Evolutionary conservation across 768 basidiomycete genomes (phyloP), one percentile per base, ranked within the genome.

Genomic region (Naematelia aurantialba): DNA sequence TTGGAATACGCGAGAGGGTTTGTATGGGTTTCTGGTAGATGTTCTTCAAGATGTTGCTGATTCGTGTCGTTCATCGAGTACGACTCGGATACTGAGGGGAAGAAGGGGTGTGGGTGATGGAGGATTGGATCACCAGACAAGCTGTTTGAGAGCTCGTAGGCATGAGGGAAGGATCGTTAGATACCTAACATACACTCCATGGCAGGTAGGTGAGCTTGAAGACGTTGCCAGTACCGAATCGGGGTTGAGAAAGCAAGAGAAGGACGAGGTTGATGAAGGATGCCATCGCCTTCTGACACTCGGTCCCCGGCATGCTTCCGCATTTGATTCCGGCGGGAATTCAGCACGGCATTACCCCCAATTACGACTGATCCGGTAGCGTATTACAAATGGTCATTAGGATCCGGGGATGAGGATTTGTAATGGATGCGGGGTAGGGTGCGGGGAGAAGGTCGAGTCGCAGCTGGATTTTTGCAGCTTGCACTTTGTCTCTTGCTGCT

Each of bases 31-130:
- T 21, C 27, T 26, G 61, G 54, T 56, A 46, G 49, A 47, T 59
- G 30, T 26, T 66, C 60, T 42, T 56, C 55, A 49, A 60, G 61
- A 61, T 62, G 61, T 47, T 51, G 42, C 4, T 51, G 22, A 4
- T 62, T 55, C 52, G 42, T 50, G 31, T 31, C 54, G 58, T 62
- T 47, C 64, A 65, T 65, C 52, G 52, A 60, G 42, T 39, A 17
- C 8, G 34, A 39, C 34, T 17, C 17, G 17, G 34, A 54, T 56
- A 22, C 30, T 21, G 17, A 26, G 30, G 24, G 26, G 24, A 24
- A 48, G 27, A 31, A 4, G 50, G 30, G 27, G 19, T 21, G 59
- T 22, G 13, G 54, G 30, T 44, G 46, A 56, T 45, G 46, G n/a
- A 8, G 27, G 22, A 24, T 26, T 14, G 25, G n/a, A 21, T 50